Evolutionary conservation across 768 basidiomycete genomes (phyloP), one percentile per base, ranked within the genome.

Genomic region (Suillus ampliporus): DNA sequence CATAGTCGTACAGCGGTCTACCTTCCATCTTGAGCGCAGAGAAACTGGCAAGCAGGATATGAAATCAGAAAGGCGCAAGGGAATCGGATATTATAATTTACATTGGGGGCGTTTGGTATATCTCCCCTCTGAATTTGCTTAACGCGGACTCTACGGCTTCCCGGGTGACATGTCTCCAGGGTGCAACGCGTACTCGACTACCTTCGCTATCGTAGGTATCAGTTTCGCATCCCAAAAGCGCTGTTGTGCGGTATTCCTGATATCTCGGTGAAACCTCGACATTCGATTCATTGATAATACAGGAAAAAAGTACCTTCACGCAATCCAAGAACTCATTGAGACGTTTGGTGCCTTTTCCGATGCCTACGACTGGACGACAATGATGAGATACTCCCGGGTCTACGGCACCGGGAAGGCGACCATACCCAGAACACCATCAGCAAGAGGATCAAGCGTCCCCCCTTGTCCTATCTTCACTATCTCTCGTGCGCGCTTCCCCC

Each of bases 11-110:
- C 40, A 99, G 75, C 0, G 94, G 94, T 74, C 86, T 93, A 1
- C 97, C 97, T 67, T 99, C 95, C 96, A 99, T 99, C 77, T 99
- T 99, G 40, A 99, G 82, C 2, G 97, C 97, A 11, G 97, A 99
- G 77, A 96, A 99, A 72, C 97, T 98, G 72, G 34, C 54, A 46
- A 60, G 48, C 62, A 58, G 63, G 64, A 60, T 53, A 58, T 26
- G 47, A 15, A 43, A 37, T 54, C 56, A 53, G 57, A 43, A 47
- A 23, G 37, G 50, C n/a, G 14, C 34, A 57, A 48, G 59, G 34
- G 47, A 60, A 40, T 38, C 3, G 19, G 44, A 57, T 61, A 64
- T n/a, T n/a, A n/a, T n/a, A n/a, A n/a, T 79, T 70, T 66, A 97
- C 97, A 99, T 91, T 6, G 97, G 97, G 5, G 97, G 97, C 1